Evolutionary conservation across 2,329 filamentous ascomycete genomes (phyloP), one percentile per base, ranked within the genome.

Genomic region (Phoma sp.): DNA sequence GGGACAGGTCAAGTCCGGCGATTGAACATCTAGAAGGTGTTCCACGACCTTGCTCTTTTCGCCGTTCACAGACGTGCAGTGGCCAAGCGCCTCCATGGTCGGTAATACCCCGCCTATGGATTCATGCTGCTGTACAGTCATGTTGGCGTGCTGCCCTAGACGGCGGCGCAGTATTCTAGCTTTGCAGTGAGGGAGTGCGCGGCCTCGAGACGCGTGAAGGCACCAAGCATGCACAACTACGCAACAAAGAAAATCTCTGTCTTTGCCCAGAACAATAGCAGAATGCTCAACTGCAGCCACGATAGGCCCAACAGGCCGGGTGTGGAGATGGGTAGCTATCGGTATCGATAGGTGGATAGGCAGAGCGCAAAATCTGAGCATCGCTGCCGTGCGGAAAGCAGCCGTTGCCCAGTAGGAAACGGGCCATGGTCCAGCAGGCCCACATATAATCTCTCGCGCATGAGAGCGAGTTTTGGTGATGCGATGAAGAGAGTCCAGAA

Each of bases 261-360:
- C 53, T 50, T 47, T 51, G 54, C 27, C 56, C 39, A 58, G 46
- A 47, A 49, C 30, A 46, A 43, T 24, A 37, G 37, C 40, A 48
- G 37, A 49, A 50, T 40, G 37, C 22, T 41, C 38, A 39, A 42
- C 38, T 41, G 47, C 40, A 45, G 49, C 54, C 42, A 52, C 54
- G 55, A 64, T 59, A 62, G 64, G 64, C 33, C 47, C 54, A 55
- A 55, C 32, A 29, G 37, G 40, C 50, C 44, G 62, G 52, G 24
- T 61, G 62, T 62, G 65, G 65, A 58, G 62, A 66, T 54, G 68
- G 66, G 51, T 61, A 64, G 62, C 44, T 65, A 69, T 71, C 65
- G 68, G 50, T 68, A 71, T 71, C 67, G 70, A 72, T 71, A 70
- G 64, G 68, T 67, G 67, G 69, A 70, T 69, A 70, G 64, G 61